A percentile compares a stretch with the other conserved stretches of the same genome.
Conservation (phyloP, 306 rosid genomes). For the Amphicarpaea edgeworthii region DNA sequence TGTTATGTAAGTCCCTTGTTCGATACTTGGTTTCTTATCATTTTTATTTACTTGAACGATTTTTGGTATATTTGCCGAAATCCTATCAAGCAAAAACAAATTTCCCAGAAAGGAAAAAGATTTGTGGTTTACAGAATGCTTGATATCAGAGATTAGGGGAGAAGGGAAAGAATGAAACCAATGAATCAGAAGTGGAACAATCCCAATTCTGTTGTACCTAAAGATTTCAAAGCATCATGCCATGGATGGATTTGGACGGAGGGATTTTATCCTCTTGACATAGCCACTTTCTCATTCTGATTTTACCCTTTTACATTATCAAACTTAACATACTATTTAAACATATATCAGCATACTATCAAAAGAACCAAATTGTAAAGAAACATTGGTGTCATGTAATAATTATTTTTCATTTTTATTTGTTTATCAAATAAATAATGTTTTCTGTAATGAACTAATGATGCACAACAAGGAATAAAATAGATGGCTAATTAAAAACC, state of each 20-base stretch:
- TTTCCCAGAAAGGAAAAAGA: background rate
- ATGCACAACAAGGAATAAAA: no score
- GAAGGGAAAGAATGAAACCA: constrained; percentile 25
- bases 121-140: background rate
- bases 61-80: no score
- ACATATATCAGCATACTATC: background rate
- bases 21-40: no score
- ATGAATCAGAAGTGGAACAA: background rate
- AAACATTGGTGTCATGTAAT: background rate
- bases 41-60: no score
- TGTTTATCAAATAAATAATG: no score
- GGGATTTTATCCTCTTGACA: background rate
- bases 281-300: background rate
- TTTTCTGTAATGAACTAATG: no score
- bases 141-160: constrained; percentile 5
- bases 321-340: background rate
- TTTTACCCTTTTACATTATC: background rate
- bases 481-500: no score
- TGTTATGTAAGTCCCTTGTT: no score
- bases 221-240: constrained; percentile 6
- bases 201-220: background rate
- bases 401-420: no score
- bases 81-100: no score
- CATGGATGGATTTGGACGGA: constrained; percentile 1
- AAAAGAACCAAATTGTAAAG: background rate